Evolutionary conservation across 1,284 basidiomycete genomes (phyloP).

Genomic region (Erythrobasidium hasegawianum): DNA sequence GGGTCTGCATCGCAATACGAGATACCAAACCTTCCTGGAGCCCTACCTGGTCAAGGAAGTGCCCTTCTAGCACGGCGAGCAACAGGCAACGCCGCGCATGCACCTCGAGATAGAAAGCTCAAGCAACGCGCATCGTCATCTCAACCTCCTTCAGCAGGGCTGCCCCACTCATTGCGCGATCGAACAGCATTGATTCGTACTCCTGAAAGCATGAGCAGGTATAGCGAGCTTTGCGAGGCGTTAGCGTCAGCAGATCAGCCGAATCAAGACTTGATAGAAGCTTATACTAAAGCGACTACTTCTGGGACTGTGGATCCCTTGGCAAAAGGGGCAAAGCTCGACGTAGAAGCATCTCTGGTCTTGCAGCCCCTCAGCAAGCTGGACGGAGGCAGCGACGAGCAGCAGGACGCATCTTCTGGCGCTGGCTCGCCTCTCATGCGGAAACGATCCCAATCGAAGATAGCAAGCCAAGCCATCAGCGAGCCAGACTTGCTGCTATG

Average conservation of each 20-base stretch:
- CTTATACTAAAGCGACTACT: neutral
- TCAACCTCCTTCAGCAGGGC: constrained; percentile 3
- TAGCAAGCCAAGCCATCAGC: neutral
- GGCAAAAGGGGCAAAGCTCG: neutral
- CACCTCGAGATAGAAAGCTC: neutral
- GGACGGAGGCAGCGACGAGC: no score
- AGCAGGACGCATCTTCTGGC: no score
- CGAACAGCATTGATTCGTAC: constrained; percentile 70
- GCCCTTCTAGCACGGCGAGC: constrained; percentile 24
- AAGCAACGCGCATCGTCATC: constrained; percentile 7
- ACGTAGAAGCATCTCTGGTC: neutral
- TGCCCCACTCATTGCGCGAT: constrained; percentile 45
- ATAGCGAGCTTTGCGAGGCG: constrained; percentile 38
- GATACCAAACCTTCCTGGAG: constrained; percentile 17
- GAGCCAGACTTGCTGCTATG: constrained; percentile 11
- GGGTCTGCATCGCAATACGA: neutral
- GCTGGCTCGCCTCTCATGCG: no score
- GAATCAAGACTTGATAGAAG: neutral
- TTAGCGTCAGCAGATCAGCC: constrained; percentile 7
- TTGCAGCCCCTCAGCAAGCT: neutral
- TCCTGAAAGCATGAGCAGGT: constrained; percentile 61
- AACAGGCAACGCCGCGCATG: constrained; percentile 1
- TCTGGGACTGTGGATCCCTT: neutral
- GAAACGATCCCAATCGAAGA: neutral
- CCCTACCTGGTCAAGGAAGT: constrained; percentile 27